Percentiles rank a stretch among this genome's conserved stretches.
Evolutionary conservation across 2,329 filamentous ascomycete genomes (phyloP).

Genomic region (Colletotrichum orchidophilum): DNA sequence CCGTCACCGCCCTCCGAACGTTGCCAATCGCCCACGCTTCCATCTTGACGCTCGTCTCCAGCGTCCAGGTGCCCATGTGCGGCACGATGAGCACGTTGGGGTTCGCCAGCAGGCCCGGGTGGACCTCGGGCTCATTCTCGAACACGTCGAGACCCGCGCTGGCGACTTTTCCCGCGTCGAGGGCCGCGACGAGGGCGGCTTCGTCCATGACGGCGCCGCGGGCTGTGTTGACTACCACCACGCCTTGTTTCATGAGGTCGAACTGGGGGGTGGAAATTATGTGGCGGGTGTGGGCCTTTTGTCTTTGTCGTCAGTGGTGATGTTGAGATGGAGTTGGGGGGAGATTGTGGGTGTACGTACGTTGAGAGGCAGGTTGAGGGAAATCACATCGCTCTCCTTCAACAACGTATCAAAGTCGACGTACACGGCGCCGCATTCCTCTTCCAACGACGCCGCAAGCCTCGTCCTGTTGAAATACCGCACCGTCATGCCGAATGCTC

Average conservation of each 20-base stretch:
- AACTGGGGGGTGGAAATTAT: slow-evolving; percentile 79
- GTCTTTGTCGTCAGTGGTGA: neutral
- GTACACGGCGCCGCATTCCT: slow-evolving; percentile 68
- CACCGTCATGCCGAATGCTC: slow-evolving; percentile 79
- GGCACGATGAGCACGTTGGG: slow-evolving; percentile 79
- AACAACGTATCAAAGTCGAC: slow-evolving; percentile 80
- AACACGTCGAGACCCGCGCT: slow-evolving; percentile 83
- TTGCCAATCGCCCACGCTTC: slow-evolving; percentile 81
- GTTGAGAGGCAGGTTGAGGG: slow-evolving; percentile 83
- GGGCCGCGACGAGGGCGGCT: slow-evolving; percentile 77
- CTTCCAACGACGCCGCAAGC: slow-evolving; percentile 63
- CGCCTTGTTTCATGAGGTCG: slow-evolving; percentile 78
- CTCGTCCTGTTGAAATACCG: slow-evolving; percentile 78
- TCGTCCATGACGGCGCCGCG: slow-evolving; percentile 86
- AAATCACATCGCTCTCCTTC: slow-evolving; percentile 76
- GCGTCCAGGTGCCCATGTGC: slow-evolving; percentile 87
- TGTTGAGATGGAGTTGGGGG: too few relatives aligned
- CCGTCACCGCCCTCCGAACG: slow-evolving; percentile 68
- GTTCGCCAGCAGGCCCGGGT: slow-evolving; percentile 76
- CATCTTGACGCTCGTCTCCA: slow-evolving; percentile 73
- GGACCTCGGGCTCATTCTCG: slow-evolving; percentile 81
- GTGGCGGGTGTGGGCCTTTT: slow-evolving; percentile 71
- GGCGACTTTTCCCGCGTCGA: slow-evolving; percentile 75
- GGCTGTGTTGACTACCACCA: slow-evolving; percentile 84
- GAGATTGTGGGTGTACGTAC: slow-evolving; percentile 57